Evolutionary conservation across 2,329 filamentous ascomycete genomes (phyloP), one percentile per base, ranked within the genome.

Genomic region (Fusarium sororula): DNA sequence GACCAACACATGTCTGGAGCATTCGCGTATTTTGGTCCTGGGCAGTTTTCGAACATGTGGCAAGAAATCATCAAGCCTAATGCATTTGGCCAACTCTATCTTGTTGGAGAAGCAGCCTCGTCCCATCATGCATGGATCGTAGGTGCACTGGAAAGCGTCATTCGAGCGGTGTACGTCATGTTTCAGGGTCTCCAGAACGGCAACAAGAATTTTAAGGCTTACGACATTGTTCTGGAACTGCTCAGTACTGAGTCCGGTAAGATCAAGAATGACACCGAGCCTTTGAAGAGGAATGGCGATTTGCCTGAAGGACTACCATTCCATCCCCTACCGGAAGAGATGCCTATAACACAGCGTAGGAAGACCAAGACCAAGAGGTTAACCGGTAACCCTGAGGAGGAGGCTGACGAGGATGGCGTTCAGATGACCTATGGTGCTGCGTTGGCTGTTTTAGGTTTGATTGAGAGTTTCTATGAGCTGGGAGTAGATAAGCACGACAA

Each of bases 241-340:
- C 47, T 32, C 22, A 32, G 15, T 0, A 8, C 20, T 5, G 20
- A 20, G 0, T 4, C 28, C n/a, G 28, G 12, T 12, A 17, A 5
- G 1, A 28, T 3, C 5, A 30, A 30, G 20, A 50, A 12, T 0
- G 15, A 9, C 20, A 30, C 3, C 3, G 0, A 1, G 0, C 20
- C 28, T 30, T 13, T 30, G 10, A n/a, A 11, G 45, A 30, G 17
- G 22, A 3, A 50, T 20, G 47, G 22, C 3, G 11, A 50, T 7
- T 32, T 50, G 22, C 47, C 15, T 0, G 9, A 7, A 0, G 47
- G 47, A 5, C 7, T 3, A 1, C 47, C 47, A 7, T 50, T 50
- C 47, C 15, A 18, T 32, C 28, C 28, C 2, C 0, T 50, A 2
- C 28, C 22, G 0, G 28, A 32, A 0, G 28, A 50, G 28, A 32